Percentiles rank a stretch among this genome's conserved stretches.
These are phyloP conservation scores for Thraustochytrium sp. DNA, from an alignment of 352 stramenopile genomes.

Conservation along the genomic window DNA sequence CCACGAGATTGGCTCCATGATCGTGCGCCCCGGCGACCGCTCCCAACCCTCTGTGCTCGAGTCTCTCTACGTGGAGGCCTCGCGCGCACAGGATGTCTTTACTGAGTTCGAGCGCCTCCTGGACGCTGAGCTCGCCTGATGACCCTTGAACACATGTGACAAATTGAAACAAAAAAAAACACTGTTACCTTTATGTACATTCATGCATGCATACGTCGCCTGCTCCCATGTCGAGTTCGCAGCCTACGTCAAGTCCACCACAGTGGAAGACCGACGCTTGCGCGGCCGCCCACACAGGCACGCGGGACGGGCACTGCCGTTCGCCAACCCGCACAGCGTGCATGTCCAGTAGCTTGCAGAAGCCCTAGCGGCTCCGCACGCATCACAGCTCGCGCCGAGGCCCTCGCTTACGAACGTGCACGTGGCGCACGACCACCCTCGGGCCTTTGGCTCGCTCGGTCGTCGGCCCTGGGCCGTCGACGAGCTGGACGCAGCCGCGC, in stretches of 20 bases:
- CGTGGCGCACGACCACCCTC: neutral
- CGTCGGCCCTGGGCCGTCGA: too few species aligned
- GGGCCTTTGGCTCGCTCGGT: too few species aligned
- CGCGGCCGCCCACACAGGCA: neutral
- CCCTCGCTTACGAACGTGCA: neutral
- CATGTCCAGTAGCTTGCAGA: neutral
- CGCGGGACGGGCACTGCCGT: neutral
- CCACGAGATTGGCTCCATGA: slow-evolving; percentile 67
- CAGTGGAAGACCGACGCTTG: neutral
- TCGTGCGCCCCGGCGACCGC: slow-evolving; percentile 73
- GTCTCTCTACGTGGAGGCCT: slow-evolving; percentile 54
- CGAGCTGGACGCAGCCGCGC: too few species aligned
- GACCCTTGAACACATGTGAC: neutral
- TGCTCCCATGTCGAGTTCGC: neutral
- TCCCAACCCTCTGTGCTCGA: slow-evolving; percentile 68
- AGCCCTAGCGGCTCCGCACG: neutral
- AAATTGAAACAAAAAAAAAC: neutral
- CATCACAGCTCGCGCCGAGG: neutral
- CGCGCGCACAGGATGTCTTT: neutral
- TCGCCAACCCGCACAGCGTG: neutral
- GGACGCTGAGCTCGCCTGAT: neutral
- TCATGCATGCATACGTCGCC: neutral
- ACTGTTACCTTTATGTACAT: neutral
- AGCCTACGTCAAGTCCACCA: too few species aligned
- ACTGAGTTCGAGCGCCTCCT: neutral